Evolutionary conservation across 768 basidiomycete species (phyloP).

Genomic region (Psilocybe subaeruginosa): DNA sequence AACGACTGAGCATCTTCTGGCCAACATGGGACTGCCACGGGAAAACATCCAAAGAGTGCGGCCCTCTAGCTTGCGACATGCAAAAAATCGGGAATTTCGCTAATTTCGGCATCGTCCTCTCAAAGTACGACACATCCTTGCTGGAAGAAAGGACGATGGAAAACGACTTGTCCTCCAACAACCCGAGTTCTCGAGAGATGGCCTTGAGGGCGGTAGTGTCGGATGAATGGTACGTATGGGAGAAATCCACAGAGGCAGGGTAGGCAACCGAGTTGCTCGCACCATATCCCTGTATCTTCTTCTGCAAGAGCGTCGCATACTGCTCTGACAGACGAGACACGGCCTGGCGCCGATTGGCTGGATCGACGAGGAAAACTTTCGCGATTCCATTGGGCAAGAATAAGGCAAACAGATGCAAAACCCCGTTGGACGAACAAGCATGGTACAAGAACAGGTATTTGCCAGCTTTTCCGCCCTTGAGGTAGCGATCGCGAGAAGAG

Average conservation of each 20-base stretch:
- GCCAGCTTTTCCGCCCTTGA: conserved; percentile 67
- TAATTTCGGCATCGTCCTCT: conserved; percentile 68
- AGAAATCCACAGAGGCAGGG: conserved; percentile 61
- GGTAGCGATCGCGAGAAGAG: conserved; percentile 67
- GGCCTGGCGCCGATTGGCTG: conserved; percentile 82
- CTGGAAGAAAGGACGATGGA: conserved; percentile 84
- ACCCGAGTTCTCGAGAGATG: conserved; percentile 83
- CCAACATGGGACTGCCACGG: conserved; percentile 88
- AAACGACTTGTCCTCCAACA: conserved; percentile 73
- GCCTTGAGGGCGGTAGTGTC: conserved; percentile 83
- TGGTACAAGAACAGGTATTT: conserved; percentile 93
- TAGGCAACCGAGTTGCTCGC: conserved; percentile 61
- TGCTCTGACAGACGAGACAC: conserved; percentile 76
- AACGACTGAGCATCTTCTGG: conserved; percentile 83
- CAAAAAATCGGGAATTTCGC: conserved; percentile 85
- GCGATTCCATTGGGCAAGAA: conserved; percentile 75
- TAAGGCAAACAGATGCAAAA: conserved; percentile 86
- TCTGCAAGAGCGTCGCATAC: conserved; percentile 66
- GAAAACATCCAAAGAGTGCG: conserved; percentile 80
- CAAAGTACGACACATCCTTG: conserved; percentile 85
- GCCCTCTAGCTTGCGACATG: conserved; percentile 77
- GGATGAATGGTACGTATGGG: conserved; percentile 75
- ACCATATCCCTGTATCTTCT: conserved; percentile 46
- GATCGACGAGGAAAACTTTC: conserved; percentile 89
- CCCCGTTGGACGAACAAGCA: conserved; percentile 68